These are phyloP conservation scores for Vaccinium vitisidaea DNA, from an alignment of 148 eudicot species.

Conservation along the genomic window DNA sequence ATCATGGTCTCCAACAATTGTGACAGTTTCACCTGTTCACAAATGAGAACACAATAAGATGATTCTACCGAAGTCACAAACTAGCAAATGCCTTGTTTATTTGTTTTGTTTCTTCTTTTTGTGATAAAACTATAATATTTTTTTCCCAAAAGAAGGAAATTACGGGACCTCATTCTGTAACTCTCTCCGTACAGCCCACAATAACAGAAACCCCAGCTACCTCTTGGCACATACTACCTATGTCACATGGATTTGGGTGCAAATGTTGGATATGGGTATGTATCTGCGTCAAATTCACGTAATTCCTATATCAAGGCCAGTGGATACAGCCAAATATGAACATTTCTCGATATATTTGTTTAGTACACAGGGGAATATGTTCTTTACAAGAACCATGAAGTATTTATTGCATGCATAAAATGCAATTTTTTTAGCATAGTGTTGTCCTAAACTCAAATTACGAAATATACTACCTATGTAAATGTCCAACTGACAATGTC, in stretches of 20 bases:
- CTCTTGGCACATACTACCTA: not conserved
- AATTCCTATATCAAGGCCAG: not conserved
- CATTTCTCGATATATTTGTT: not conserved
- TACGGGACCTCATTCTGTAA: not conserved
- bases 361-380: not conserved
- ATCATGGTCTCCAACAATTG: slow-evolving; percentile 96
- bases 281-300: not conserved
- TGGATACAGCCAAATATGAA: not conserved
- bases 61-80: not conserved
- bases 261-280: not conserved
- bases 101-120: not conserved
- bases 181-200: not conserved
- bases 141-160: not conserved
- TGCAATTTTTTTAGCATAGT: not conserved
- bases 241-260: not conserved
- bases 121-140: not conserved
- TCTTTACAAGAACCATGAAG: not conserved
- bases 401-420: not conserved
- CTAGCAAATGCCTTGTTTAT: not conserved
- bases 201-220: not conserved
- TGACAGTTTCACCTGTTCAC: slow-evolving; percentile 79
- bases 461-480: not conserved
- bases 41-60: slow-evolving; percentile 2
- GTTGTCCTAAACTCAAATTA: not conserved
- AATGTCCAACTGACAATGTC: not conserved